phyloP scores from a whole-genome alignment of 129 eudicot genomes.

The Scalesia atractyloides region DNA sequence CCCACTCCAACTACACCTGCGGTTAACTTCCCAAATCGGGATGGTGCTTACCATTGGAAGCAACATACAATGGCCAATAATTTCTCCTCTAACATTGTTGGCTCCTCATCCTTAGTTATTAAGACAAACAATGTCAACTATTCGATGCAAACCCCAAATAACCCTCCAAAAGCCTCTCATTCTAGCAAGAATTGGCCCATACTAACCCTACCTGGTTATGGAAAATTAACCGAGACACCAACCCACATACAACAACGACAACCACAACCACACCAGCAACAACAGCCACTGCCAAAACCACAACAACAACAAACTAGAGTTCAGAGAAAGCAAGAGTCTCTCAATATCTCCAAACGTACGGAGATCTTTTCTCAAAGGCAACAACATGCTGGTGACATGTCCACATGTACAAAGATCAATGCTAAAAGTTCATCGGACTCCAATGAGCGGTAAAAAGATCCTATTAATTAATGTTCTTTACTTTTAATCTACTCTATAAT shows the following conservation, averaged over 20 bases:
- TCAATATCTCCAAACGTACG: slow-evolving; percentile 27
- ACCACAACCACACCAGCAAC: neutral
- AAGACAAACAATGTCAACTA: slow-evolving; percentile 28
- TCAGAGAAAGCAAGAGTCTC: slow-evolving; percentile 30
- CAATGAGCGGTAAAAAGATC: slow-evolving; percentile 51
- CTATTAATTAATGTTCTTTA: neutral
- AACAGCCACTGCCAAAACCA: neutral
- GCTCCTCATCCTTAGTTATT: slow-evolving; percentile 22
- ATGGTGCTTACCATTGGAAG: neutral
- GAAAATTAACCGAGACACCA: slow-evolving; percentile 39
- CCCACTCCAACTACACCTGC: neutral
- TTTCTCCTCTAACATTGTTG: too few relatives aligned
- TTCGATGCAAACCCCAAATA: slow-evolving; percentile 48
- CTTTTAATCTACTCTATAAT: neutral
- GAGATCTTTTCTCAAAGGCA: slow-evolving; percentile 9
- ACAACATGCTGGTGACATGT: slow-evolving; percentile 15
- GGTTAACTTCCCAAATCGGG: neutral
- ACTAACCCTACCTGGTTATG: slow-evolving; percentile 49
- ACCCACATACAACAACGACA: slow-evolving; percentile 28
- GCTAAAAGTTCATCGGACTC: slow-evolving; percentile 43
- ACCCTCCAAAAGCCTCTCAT: slow-evolving; percentile 35
- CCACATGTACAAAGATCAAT: slow-evolving; percentile 7
- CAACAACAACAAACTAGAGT: slow-evolving; percentile 7
- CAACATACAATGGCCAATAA: neutral
- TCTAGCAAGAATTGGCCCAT: slow-evolving; percentile 34